phyloP scores from a whole-genome alignment of 257 asterid species.

The Leptodermis oblonga region DNA sequence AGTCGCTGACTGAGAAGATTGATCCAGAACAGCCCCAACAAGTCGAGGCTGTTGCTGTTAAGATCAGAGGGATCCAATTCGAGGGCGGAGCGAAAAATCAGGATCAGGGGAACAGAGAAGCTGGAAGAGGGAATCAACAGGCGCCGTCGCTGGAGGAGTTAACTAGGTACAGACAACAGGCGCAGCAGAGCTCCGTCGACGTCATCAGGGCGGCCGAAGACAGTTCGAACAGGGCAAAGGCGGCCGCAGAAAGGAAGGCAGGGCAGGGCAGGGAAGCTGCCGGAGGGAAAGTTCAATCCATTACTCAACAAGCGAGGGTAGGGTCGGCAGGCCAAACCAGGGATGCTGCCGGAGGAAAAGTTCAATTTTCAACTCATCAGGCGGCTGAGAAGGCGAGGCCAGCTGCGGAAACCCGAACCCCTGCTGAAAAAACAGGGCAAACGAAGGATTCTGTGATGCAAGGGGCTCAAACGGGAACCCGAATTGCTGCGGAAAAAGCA shows the following conservation, averaged over 20 bases:
- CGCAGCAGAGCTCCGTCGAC: constrained; percentile 59
- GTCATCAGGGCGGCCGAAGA: constrained; percentile 49
- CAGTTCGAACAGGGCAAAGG: constrained; percentile 32
- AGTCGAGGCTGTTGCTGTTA: constrained; percentile 24
- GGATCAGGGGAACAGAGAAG: not conserved
- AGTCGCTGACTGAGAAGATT: constrained; percentile 38
- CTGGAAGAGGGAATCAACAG: not conserved
- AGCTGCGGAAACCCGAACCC: constrained; percentile 16
- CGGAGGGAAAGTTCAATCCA: constrained; percentile 2
- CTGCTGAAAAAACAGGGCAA: constrained; percentile 19
- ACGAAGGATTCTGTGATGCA: constrained; percentile 12
- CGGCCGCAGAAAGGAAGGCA: constrained; percentile 14
- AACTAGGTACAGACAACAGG: constrained; percentile 37
- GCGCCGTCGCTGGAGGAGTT: constrained; percentile 51
- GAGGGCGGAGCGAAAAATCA: not conserved
- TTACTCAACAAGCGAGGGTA: constrained; percentile 9
- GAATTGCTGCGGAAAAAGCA: too few species aligned
- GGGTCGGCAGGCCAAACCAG: not conserved
- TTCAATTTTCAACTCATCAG: not conserved
- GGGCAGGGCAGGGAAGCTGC: constrained; percentile 26
- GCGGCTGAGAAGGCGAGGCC: constrained; percentile 18
- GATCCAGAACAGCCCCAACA: constrained; percentile 16
- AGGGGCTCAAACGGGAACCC: constrained; percentile 4
- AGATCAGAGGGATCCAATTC: constrained; percentile 23
- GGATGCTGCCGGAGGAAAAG: not conserved